Evolutionary conservation across 768 basidiomycete genomes (phyloP), one percentile per base, ranked within the genome.

Genomic region (Mycena amicta): DNA sequence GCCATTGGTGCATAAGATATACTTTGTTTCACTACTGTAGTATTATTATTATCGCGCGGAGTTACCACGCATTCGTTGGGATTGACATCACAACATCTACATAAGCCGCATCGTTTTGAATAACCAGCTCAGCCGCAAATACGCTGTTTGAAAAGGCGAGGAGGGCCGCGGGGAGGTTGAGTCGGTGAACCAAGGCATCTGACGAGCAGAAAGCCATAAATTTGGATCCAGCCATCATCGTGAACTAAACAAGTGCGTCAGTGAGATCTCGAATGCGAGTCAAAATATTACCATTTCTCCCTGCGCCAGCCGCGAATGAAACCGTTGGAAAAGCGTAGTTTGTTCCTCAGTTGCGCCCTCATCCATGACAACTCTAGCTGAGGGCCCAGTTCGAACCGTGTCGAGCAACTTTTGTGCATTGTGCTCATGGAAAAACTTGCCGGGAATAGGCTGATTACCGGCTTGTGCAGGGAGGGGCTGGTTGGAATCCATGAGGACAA

Each of bases 201-300:
- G 86, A 83, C 8, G 85, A 81, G 57, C 82, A 87, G 60, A 89
- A 78, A 3, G 80, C 85, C 27, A 87, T 75, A n/a, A 84, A 72
- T 52, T 81, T 78, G 13, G 70, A 64, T 6, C 82, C 83, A 23
- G 77, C 77, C 62, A 83, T 77, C 5, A 80, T 77, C 28, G 88
- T 74, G 67, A 87, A 88, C 88, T 90, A 59, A 51, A 25, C 26
- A 59, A 5, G 53, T 27, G 56, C 25, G 43, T 5, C 3, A 40
- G 16, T 28, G 43, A 39, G 22, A 31, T 25, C 22, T 50, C 13
- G 0, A 26, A 39, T 4, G 33, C 46, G 41, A 26, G 22, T 26
- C 18, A 30, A 67, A 81, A 50, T 66, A 18, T 37, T 18, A 89
- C 88, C 68, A 87, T 71, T 50, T 83, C 82, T 13, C 82, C 83